Base-by-base conservation (phyloP, 2,329 filamentous ascomycete genomes). In the Calonectria pteridis region DNA sequence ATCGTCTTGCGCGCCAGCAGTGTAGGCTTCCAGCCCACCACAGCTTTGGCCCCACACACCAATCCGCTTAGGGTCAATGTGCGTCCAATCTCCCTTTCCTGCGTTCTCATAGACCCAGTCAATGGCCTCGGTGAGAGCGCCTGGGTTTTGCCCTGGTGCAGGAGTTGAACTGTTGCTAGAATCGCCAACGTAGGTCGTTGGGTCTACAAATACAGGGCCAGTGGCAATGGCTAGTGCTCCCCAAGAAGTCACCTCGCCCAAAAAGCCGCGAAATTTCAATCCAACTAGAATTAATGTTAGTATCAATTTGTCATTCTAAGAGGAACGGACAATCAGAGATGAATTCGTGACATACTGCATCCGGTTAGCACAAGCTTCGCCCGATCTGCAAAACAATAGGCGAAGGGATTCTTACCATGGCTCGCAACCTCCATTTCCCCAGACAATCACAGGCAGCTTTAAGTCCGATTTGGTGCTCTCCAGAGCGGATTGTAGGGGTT, bases 351-450 rank as follows among this genome's bases (percentile, higher is more conserved):
- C 33, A 20, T 62, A 62, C 55, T 62, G 23, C 23, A 11, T 20
- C 13, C 11, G 26, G 23, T 62, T 62, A 62, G 55, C 33, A 18
- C 7, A 16, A 28, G 16, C 33, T 62, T 11, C 0, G 7, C 33
- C 14, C 5, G 9, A 2, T 37, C 16, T 14, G 10, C 4, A 6
- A 28, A 10, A 20, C 4, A 6, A 26, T 26, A 16, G 6, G 18
- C 18, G 20, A 26, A 6, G 13, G 0, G 1, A 11, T 20, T 6
- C 35, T 62, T 28, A 62, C 55, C 55, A 62, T 62, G 55, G 55
- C 20, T 62, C 55, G 26, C 55, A 62, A 23, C n/a, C 55, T 40
- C 55, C 55, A 28, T 62, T 62, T 62, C 55, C 55, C 55, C 55
- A 62, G 2, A 62, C 35, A 62, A 62, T 40, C 14, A 62, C 55